Evolutionary conservation across 352 stramenopile genomes (phyloP).

Genomic region (Phytophthora ohioensis): DNA sequence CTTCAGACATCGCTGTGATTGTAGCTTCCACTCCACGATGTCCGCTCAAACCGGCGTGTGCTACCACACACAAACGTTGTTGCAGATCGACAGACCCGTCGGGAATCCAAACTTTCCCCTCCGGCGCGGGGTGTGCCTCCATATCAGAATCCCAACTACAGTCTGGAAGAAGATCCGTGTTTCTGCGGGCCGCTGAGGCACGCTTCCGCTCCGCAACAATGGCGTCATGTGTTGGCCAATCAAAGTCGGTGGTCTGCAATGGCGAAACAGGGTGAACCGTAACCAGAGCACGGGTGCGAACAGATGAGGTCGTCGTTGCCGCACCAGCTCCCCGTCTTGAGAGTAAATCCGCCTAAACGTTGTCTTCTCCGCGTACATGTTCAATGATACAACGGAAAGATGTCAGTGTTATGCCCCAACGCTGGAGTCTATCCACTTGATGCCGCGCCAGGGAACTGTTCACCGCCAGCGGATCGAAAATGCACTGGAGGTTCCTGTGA

Average conservation of each 20-base stretch:
- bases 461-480: conserved; percentile 22
- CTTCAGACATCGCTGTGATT: neutral
- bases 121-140: neutral
- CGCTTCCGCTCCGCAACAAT: no score
- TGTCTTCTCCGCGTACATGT: conserved; percentile 9
- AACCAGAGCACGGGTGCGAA: neutral
- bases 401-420: conserved; percentile 21
- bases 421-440: conserved; percentile 5
- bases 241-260: neutral
- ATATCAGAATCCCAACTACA: no score
- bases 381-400: conserved; percentile 27
- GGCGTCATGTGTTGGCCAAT: conserved; percentile 1
- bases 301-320: neutral
- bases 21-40: conserved; percentile 38
- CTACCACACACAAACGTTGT: conserved; percentile 32
- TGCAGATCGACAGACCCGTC: conserved; percentile 17
- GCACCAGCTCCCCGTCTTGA: neutral
- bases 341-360: conserved; percentile 14
- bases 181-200: no score
- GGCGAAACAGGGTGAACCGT: conserved; percentile 1
- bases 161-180: no score
- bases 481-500: conserved; percentile 29
- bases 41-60: conserved; percentile 14
- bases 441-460: conserved; percentile 12
- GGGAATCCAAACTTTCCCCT: neutral